Evolutionary conservation across 139 green algal species (phyloP), one percentile per base, ranked within the genome.

Genomic region (Picochlorum sp.): DNA sequence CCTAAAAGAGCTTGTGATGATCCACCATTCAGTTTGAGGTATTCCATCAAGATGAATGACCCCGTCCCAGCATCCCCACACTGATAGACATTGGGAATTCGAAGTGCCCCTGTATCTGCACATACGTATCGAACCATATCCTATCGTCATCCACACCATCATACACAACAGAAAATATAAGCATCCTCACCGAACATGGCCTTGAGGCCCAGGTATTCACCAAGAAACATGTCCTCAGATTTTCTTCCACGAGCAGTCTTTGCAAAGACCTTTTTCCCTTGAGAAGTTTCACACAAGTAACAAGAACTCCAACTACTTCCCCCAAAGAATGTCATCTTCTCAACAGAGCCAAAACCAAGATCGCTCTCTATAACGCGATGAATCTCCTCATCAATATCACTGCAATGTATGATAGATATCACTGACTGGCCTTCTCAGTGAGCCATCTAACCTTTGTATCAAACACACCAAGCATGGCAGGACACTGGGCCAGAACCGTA

Each of bases 21-120:
- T 15, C 45, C 31, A 11, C 79, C 73, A 2, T 68, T 30, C 52
- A 97, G 72, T 44, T 96, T 71, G 16, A 97, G 73, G 51, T 86
- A 70, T 75, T 98, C 92, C 88, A 96, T 96, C n/a, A 97, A 77
- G 47, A 98, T 95, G 77, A 90, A 98, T 28, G 67, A 81, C 38
- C 85, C 88, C 3, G 66, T 7, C 6, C 16, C 47, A 0, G 47
- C 47, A 54, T 54, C 15, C 0, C 83, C 86, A 26, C 75, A 85
- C 62, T 88, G 65, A 44, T 75, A 83, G n/a, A 91, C 84, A 34
- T 86, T 69, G 6, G 88, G 86, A 15, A 95, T 75, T 0, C 70
- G 41, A 21, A 92, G 26, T 4, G 81, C 76, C 6, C 73, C 20
- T 2, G 79, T 85, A 28, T 67, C 85, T 86, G 77, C 54, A 54